Evolutionary conservation across 78 protist species (phyloP), one percentile per base, ranked within the genome.

Genomic region (Anaeramoeba flamelloides): DNA sequence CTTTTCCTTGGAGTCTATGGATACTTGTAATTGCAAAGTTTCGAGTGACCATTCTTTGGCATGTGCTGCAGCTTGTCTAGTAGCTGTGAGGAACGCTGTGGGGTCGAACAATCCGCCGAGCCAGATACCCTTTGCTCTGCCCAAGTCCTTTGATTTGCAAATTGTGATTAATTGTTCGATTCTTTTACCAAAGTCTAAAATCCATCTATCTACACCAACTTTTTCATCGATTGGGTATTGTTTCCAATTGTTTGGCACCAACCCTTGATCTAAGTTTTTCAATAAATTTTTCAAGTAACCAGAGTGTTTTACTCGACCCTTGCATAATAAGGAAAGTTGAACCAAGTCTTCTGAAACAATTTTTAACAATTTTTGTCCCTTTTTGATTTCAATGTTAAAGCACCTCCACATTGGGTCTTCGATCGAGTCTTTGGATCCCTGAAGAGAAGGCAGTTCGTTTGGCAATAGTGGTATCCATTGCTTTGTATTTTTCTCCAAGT

Each of bases 51-150:
- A 53, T 39, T 12, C 76, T 64, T 88, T 41, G 30, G 80, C 64
- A 75, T 87, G 93, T 4, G 94, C 93, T 4, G 90, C 92, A 0
- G 90, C 80, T 86, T 94, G 96, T 22, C 95, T 83, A 12, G 94
- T 87, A 8, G 98, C 96, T 30, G 98, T 93, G 74, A 94, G 76
- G 84, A 79, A 90, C 26, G 98, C 96, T 78, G 88, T 95, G 64
- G 98, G 98, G 37, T 39, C 34, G 76, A 90, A 83, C 12, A 94
- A 83, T 53, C 91, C 92, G 34, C 95, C 98, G 32, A 94, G 85
- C 92, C 92, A 88, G 17, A 94, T 75, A 0, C 22, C 32, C 17
- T 2, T 30, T 1, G 76, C 77, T 26, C 8, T 8, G 17, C 69
- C 8, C 8, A 26, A 53, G 17, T 53, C 17, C 17, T 53, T 53